phyloP scores from a whole-genome alignment of 2,329 filamentous ascomycete species.

The Mollisia scopiformis region DNA sequence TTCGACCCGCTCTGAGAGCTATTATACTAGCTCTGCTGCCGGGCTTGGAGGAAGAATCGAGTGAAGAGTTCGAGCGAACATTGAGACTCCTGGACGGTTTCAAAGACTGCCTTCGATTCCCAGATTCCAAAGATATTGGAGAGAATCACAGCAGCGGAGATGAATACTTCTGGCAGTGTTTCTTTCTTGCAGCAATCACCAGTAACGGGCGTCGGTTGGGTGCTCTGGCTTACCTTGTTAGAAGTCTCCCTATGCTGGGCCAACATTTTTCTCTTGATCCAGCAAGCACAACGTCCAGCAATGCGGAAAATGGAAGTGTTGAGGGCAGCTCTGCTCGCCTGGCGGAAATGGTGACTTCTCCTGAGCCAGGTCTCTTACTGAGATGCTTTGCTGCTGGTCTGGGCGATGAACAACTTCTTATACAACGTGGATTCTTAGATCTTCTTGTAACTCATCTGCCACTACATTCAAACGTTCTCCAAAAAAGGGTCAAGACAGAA shows the following conservation, averaged over 20 bases:
- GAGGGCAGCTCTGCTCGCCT: conserved; percentile 53
- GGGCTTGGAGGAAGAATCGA: conserved; percentile 92
- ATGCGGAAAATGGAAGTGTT: conserved; percentile 30
- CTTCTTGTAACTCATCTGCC: conserved; percentile 89
- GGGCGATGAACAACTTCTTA: conserved; percentile 82
- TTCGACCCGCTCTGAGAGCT: conserved; percentile 88
- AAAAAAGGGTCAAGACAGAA: conserved; percentile 68
- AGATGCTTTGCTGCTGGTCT: conserved; percentile 92
- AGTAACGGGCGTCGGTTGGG: conserved; percentile 83
- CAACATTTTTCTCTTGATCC: conserved; percentile 40
- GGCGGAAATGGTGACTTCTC: conserved; percentile 73
- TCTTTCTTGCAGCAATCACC: conserved; percentile 92
- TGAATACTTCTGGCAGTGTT: conserved; percentile 97
- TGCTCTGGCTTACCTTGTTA: conserved; percentile 82
- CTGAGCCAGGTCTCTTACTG: conserved; percentile 87
- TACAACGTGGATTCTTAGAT: conserved; percentile 93
- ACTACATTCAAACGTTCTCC: conserved; percentile 79
- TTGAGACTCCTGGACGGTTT: conserved; percentile 78
- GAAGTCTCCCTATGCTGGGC: conserved; percentile 75
- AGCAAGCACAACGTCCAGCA: conserved; percentile 32
- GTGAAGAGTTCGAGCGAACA: conserved; percentile 94
- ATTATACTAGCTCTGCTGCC: conserved; percentile 88
- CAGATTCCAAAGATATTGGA: conserved; percentile 52
- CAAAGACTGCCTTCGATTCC: conserved; percentile 66
- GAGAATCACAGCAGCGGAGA: conserved; percentile 64